Percentiles rank a stretch among this genome's conserved stretches.
Conservation (phyloP, 768 basidiomycete genomes). For the Boletus rubescentipes region DNA sequence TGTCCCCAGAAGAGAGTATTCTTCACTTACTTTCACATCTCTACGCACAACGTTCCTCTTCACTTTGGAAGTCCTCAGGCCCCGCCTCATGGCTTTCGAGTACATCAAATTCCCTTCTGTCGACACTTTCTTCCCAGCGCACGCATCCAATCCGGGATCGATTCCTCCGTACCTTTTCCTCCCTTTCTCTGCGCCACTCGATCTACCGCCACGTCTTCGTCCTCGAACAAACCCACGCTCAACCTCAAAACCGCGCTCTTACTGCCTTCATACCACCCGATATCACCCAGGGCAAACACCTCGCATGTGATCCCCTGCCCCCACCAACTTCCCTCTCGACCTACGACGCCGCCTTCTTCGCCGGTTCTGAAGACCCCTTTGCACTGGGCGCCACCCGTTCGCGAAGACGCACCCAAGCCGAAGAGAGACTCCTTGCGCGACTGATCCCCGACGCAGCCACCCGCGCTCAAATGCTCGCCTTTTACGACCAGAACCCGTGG, state of each 20-base stretch:
- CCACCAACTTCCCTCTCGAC: slow-evolving; percentile 56
- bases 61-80: slow-evolving; percentile 78
- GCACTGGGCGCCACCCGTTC: slow-evolving; percentile 23
- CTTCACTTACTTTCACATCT: slow-evolving; percentile 85
- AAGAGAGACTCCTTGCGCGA: slow-evolving; percentile 53
- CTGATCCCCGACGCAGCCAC: slow-evolving; percentile 59
- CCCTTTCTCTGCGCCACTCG: slow-evolving; percentile 45
- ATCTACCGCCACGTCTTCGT: slow-evolving; percentile 77
- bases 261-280: slow-evolving; percentile 70
- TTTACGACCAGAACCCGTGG: slow-evolving; percentile 56
- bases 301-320: slow-evolving; percentile 87
- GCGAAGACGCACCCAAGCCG: slow-evolving; percentile 42
- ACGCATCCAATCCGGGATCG: slow-evolving; percentile 28
- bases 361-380: slow-evolving; percentile 54
- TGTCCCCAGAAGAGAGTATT: slow-evolving; percentile 41
- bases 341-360: slow-evolving; percentile 80
- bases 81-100: slow-evolving; percentile 66
- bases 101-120: slow-evolving; percentile 44
- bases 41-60: slow-evolving; percentile 74
- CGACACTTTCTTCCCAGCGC: slow-evolving; percentile 34
- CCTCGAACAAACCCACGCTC: slow-evolving; percentile 57
- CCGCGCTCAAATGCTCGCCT: slow-evolving; percentile 57
- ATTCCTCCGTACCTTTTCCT: slow-evolving; percentile 40
- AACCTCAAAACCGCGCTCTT: slow-evolving; percentile 41
- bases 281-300: slow-evolving; percentile 50